phyloP scores from a whole-genome alignment of 345 rosid genomes.

The Cardamine occulta region DNA sequence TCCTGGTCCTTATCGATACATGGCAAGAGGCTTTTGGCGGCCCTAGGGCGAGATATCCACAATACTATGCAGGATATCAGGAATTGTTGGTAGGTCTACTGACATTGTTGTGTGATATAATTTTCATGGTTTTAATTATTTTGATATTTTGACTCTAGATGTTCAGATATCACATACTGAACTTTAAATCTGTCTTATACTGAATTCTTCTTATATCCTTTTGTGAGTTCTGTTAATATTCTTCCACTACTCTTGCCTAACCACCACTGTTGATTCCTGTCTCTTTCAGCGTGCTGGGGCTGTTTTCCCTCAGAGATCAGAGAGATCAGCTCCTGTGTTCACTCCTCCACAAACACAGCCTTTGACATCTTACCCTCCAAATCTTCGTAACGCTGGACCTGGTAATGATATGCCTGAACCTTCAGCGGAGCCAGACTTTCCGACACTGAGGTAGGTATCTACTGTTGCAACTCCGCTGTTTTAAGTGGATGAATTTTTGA shows the following conservation, averaged over 20 bases:
- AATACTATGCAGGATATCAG: constrained; percentile 94
- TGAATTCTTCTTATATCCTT: not conserved
- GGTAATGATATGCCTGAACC: constrained; percentile 64
- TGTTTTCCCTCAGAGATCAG: constrained; percentile 93
- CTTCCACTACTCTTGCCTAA: constrained; percentile 20
- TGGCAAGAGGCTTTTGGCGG: constrained; percentile 99
- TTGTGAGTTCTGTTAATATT: constrained; percentile 22
- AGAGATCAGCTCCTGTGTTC: constrained; percentile 88
- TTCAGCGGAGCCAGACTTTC: constrained; percentile 88
- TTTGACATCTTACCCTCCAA: constrained; percentile 78
- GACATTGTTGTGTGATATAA: constrained; percentile 10
- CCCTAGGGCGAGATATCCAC: constrained; percentile 96
- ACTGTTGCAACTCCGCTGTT: constrained; percentile 7
- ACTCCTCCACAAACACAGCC: constrained; percentile 98
- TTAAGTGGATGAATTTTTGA: constrained; percentile 7
- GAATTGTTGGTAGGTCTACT: constrained; percentile 82
- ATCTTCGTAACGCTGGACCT: constrained; percentile 64
- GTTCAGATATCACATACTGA: constrained; percentile 2
- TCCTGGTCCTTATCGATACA: constrained; percentile 80
- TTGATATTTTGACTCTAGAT: constrained; percentile 12
- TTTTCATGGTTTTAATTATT: not conserved
- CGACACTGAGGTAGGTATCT: constrained; percentile 72
- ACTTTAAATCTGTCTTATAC: not conserved
- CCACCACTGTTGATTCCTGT: constrained; percentile 19
- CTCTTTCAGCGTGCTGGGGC: constrained; percentile 95